Conservation (phyloP, 805 yeast species). For the Lachancea quebecensis region DNA sequence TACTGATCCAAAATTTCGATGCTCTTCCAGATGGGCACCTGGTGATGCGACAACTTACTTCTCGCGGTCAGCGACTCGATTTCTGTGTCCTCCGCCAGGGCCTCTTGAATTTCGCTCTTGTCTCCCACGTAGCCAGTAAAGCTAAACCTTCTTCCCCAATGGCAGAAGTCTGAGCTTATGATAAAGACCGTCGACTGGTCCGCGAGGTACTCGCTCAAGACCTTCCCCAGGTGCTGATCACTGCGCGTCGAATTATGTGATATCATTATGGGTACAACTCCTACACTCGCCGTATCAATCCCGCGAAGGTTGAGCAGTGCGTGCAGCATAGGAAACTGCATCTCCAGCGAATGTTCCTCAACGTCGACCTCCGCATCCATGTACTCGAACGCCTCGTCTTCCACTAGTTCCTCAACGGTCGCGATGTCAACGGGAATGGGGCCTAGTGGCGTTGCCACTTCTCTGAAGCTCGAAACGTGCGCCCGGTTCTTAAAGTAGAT, state of each 20-base stretch:
- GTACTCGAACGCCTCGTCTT: slow-evolving; percentile 36
- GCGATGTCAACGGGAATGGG: slow-evolving; percentile 56
- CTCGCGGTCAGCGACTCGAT: slow-evolving; percentile 26
- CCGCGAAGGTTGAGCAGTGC: slow-evolving; percentile 47
- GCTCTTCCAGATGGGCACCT: slow-evolving; percentile 55
- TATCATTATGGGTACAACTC: slow-evolving; percentile 73
- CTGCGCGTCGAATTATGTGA: slow-evolving; percentile 48
- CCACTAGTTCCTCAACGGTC: slow-evolving; percentile 25
- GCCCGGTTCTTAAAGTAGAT: slow-evolving; percentile 64
- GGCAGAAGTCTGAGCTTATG: slow-evolving; percentile 88
- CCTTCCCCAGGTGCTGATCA: slow-evolving; percentile 40
- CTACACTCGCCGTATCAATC: slow-evolving; percentile 32
- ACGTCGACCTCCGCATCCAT: slow-evolving; percentile 62
- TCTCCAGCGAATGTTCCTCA: slow-evolving; percentile 88
- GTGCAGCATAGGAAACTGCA: slow-evolving; percentile 70
- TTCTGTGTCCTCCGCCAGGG: slow-evolving; percentile 31
- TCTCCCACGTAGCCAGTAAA: slow-evolving; percentile 45
- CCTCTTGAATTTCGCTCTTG: slow-evolving; percentile 21
- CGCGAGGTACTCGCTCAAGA: slow-evolving; percentile 50
- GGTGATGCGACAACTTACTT: slow-evolving; percentile 24
- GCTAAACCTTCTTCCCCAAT: slow-evolving; percentile 75
- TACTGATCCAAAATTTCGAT: slow-evolving; percentile 65
- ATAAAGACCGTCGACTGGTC: slow-evolving; percentile 55
- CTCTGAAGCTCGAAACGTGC: slow-evolving; percentile 43
- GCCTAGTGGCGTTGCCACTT: slow-evolving; percentile 81